These are phyloP conservation scores for Nitzschia palea DNA, from an alignment of 108 stramenopile genomes.

Conservation along the genomic window DNA sequence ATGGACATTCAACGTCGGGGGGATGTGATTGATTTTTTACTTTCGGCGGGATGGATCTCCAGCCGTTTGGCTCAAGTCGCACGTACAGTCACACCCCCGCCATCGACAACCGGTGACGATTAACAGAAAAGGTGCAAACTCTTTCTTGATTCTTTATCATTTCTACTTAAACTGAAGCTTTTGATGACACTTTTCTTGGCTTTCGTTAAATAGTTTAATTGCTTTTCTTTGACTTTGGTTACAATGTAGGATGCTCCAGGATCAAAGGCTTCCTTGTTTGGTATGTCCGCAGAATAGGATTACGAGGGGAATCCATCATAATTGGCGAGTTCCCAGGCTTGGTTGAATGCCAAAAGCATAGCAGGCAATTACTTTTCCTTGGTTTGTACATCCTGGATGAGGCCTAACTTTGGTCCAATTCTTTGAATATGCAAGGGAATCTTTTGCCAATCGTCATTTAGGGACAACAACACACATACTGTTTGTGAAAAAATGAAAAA, in stretches of 20 bases:
- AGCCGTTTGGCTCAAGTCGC: constrained; percentile 25
- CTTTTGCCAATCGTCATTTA: too few species aligned
- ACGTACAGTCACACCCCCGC: constrained; percentile 25
- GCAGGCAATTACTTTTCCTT: constrained; percentile 8
- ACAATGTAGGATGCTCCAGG: constrained; percentile 81
- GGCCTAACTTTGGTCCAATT: constrained; percentile 73
- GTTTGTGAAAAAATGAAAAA: too few species aligned
- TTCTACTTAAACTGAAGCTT: too few species aligned
- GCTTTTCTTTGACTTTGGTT: constrained; percentile 48
- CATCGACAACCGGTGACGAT: not conserved
- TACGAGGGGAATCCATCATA: constrained; percentile 79
- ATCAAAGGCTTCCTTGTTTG: constrained; percentile 68
- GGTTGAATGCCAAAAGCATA: constrained; percentile 67
- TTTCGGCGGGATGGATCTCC: constrained; percentile 83
- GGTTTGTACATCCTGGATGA: constrained; percentile 48
- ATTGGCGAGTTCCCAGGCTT: constrained; percentile 70
- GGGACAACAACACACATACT: too few species aligned
- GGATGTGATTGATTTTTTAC: constrained; percentile 76
- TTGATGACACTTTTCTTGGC: too few species aligned
- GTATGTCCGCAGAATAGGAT: constrained; percentile 83
- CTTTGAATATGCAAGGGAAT: constrained; percentile 27
- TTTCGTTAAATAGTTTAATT: too few species aligned
- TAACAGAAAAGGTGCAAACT: not conserved
- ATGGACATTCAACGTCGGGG: constrained; percentile 72
- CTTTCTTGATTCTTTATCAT: too few species aligned